Evolutionary conservation across 2,329 filamentous ascomycete species (phyloP), one percentile per base, ranked within the genome.

Genomic region (Endoconidiophora laricicola): DNA sequence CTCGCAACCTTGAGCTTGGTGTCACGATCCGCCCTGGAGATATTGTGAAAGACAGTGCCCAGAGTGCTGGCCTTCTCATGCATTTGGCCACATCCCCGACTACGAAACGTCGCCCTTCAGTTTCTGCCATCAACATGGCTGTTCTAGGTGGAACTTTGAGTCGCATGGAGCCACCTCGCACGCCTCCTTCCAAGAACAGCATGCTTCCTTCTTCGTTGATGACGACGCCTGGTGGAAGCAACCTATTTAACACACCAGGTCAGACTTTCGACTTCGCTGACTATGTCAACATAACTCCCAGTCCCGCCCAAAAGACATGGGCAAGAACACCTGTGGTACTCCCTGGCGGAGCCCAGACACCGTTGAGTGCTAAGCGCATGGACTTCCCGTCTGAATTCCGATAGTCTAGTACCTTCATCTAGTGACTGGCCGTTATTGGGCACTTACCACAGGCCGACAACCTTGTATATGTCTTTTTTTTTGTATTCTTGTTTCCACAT

Each of bases 281-380:
- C 62, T 98, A 94, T 65, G 82, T 96, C 61, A 95, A 96, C 66
- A 90, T 96, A 62, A 94, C 91, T 5, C 91, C 91, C 0, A 94
- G 86, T 60, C 91, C 91, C 18, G 91, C 86, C 23, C 91, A 95
- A 67, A 86, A 79, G 57, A 75, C 80, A 7, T 95, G 87, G 84
- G 62, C 66, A 48, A 71, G 70, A 59, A 79, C 76, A 41, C 76
- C 76, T 6, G 61, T 75, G 52, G 85, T 78, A 57, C 76, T 83
- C 44, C 74, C 83, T n/a, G 71, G 85, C 58, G 76, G 83, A 60
- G 38, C 51, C 36, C 46, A 42, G 37, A 52, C 51, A 29, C 51
- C 51, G 6, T n/a, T 52, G 16, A 49, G 51, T 49, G 51, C 44
- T 29, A 52, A 52, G 22, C 51, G 46, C 29, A 20, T 52, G 36